Evolutionary conservation across 2,329 filamentous ascomycete species (phyloP), one percentile per base, ranked within the genome.

Genomic region (Fusarium domesticum): DNA sequence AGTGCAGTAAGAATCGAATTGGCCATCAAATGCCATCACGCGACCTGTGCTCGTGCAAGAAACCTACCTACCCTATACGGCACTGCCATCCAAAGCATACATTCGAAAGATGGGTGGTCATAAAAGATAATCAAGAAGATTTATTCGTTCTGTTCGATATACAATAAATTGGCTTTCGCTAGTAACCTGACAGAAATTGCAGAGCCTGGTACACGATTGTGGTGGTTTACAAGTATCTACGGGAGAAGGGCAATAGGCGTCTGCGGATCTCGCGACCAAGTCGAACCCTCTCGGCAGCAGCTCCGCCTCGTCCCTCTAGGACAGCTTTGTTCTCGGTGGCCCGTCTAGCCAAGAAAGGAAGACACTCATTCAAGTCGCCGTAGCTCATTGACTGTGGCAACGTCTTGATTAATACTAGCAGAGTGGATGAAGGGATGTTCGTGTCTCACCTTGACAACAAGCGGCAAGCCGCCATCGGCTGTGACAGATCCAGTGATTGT

Each of bases 311-410:
- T 19, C 49, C 51, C 34, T 53, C 49, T 1, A 54, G 44, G 4
- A 54, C 38, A 18, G 47, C 49, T 18, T 54, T 54, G 15, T 54
- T 54, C 37, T 54, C 49, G 5, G 39, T 50, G 2, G 49, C 49
- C 16, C 51, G 31, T 25, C 51, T 37, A 8, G 47, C 51, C 3
- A 54, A 15, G 23, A 53, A 54, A 0, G 43, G 49, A 3, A 52
- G 16, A 32, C 49, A 48, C 19, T 54, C 51, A 34, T 50, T 54
- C 28, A 54, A 33, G 15, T 53, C 49, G 1, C 51, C 49, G 7
- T 54, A 54, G n/a, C 45, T 54, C 49, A 54, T 53, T 2, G 49
- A 53, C 43, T 46, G 11, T 17, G 4, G 14, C 4, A 14, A n/a
- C 11, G 17, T 2, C 12, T 6, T 12, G 10, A 15, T 38, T 16